These are phyloP conservation scores for Cladophialophora bantiana DNA, from an alignment of 2,329 filamentous ascomycete genomes.

Conservation along the genomic window DNA sequence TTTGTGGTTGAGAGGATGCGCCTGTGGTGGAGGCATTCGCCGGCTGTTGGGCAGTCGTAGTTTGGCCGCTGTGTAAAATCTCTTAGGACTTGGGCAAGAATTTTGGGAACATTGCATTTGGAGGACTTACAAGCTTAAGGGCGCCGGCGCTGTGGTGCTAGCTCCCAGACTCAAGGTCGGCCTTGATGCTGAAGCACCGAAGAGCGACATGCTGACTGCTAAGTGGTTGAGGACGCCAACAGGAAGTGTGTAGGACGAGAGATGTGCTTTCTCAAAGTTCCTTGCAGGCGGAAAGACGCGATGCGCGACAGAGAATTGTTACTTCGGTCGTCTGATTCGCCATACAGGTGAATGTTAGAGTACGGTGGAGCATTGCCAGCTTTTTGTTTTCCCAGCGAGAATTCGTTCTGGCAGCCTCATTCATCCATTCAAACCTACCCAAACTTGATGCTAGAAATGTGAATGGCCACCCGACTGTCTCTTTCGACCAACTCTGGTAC, in stretches of 20 bases:
- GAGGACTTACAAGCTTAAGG: slow-evolving; percentile 32
- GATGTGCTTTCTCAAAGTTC: background rate
- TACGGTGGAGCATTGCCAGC: slow-evolving; percentile 7
- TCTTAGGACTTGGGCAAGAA: slow-evolving; percentile 10
- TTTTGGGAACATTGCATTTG: background rate
- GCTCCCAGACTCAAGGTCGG: slow-evolving; percentile 29
- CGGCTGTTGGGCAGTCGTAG: slow-evolving; percentile 17
- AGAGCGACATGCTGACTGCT: slow-evolving; percentile 33
- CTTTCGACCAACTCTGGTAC: background rate
- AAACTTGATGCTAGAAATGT: background rate
- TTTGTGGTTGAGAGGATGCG: slow-evolving; percentile 73
- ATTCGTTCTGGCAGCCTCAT: background rate
- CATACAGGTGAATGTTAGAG: background rate
- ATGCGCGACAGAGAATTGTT: slow-evolving; percentile 8
- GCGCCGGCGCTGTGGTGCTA: slow-evolving; percentile 22
- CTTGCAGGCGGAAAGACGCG: slow-evolving; percentile 10
- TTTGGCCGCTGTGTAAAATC: slow-evolving; percentile 16
- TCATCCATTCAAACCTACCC: background rate
- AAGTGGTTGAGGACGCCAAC: background rate
- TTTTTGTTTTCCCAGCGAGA: background rate
- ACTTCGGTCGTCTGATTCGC: background rate
- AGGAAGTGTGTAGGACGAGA: background rate
- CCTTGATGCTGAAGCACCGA: slow-evolving; percentile 26
- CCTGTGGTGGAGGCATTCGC: slow-evolving; percentile 54
- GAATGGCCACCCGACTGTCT: background rate